Percentiles rank a stretch among this genome's conserved stretches.
Evolutionary conservation across 1,139 yeast species (phyloP).

Genomic region (Kurtzmaniella quercitrusa): DNA sequence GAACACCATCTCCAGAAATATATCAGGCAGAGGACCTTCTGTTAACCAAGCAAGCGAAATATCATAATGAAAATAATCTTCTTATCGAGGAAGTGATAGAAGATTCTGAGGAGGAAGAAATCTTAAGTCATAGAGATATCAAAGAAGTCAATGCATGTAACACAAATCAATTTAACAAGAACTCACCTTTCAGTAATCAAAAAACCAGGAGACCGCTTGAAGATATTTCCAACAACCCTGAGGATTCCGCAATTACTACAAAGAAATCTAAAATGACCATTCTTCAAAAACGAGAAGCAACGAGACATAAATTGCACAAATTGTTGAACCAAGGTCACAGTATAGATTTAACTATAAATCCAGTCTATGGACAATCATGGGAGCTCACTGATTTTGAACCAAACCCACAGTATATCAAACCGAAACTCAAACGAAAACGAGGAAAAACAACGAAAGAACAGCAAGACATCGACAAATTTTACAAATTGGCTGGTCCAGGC

Average conservation of each 20-base stretch:
- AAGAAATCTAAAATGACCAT: constrained; percentile 11
- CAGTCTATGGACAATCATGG: constrained; percentile 33
- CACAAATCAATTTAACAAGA: no score
- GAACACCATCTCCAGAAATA: background rate
- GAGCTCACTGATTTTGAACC: constrained; percentile 43
- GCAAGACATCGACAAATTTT: constrained; percentile 25
- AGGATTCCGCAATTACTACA: background rate
- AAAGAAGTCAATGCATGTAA: background rate
- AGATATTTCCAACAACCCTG: background rate
- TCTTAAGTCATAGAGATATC: background rate
- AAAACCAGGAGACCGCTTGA: background rate
- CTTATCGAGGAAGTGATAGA: background rate
- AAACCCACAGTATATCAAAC: constrained; percentile 25
- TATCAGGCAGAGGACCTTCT: background rate
- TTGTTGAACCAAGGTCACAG: constrained; percentile 18
- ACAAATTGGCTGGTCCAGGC: constrained; percentile 20
- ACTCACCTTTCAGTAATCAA: no score
- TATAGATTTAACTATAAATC: constrained; percentile 25
- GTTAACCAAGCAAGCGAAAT: no score
- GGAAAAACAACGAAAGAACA: constrained; percentile 30
- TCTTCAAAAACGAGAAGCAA: constrained; percentile 29
- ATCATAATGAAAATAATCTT: no score
- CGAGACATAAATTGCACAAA: constrained; percentile 22
- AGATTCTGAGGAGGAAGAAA: background rate
- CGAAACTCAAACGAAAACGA: constrained; percentile 17